Evolutionary conservation across 2,329 filamentous ascomycete genomes (phyloP).

Genomic region (Aaosphaeria arxii): DNA sequence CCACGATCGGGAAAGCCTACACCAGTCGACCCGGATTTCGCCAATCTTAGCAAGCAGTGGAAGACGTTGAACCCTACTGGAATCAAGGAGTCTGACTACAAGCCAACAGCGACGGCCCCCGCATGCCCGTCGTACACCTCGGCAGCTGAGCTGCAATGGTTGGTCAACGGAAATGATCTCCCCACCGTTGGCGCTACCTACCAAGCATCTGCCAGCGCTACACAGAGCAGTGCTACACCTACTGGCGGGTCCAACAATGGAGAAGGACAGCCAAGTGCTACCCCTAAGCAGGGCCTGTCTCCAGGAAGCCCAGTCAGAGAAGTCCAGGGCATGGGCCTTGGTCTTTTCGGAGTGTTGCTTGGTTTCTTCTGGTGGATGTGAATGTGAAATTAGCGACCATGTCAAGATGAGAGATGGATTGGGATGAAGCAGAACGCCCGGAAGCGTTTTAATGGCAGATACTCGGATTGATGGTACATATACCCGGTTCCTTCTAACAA

Average conservation of each 20-base stretch:
- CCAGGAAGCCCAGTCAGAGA: slow-evolving; percentile 10
- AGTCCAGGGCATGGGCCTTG: slow-evolving; percentile 18
- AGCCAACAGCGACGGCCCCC: slow-evolving; percentile 58
- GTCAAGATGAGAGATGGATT: neutral
- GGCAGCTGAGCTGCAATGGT: slow-evolving; percentile 57
- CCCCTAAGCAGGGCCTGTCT: slow-evolving; percentile 13
- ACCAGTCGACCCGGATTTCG: slow-evolving; percentile 72
- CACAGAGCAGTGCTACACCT: slow-evolving; percentile 5
- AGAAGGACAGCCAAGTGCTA: slow-evolving; percentile 5
- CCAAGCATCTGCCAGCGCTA: slow-evolving; percentile 7
- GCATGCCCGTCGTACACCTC: slow-evolving; percentile 68
- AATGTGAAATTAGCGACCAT: neutral
- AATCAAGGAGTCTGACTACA: slow-evolving; percentile 64
- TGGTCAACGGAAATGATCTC: slow-evolving; percentile 66
- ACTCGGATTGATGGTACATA: slow-evolving; percentile 9
- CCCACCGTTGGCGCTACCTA: slow-evolving; percentile 60
- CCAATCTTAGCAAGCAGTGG: slow-evolving; percentile 75
- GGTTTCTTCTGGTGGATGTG: slow-evolving; percentile 25
- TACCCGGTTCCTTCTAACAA: slow-evolving; percentile 4
- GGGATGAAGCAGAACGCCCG: neutral
- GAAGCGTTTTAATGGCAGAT: neutral
- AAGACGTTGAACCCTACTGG: slow-evolving; percentile 68
- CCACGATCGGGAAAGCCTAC: slow-evolving; percentile 70
- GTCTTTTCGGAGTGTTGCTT: slow-evolving; percentile 16
- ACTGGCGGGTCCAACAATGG: slow-evolving; percentile 1